Evolutionary conservation across 2,329 filamentous ascomycete species (phyloP).

Genomic region (Ophiosphaerella herpotricha): DNA sequence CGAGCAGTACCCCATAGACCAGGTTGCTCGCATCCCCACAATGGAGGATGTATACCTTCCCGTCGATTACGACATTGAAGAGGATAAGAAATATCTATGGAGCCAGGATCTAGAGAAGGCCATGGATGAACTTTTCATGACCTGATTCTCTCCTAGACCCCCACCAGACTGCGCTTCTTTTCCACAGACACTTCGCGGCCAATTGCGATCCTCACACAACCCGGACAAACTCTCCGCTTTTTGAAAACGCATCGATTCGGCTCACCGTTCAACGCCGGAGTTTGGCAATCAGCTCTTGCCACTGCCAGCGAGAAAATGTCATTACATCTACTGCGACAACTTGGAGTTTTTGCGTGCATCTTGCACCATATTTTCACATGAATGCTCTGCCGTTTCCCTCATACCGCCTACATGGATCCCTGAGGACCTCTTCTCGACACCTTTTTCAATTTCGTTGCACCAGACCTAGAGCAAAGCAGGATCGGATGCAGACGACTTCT

Average conservation of each 20-base stretch:
- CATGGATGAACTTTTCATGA: slow-evolving; percentile 31
- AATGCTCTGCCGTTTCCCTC: too few relatives aligned
- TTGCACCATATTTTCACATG: too few relatives aligned
- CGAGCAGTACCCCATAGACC: slow-evolving; percentile 47
- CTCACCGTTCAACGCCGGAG: neutral
- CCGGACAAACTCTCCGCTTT: neutral
- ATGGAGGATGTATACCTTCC: slow-evolving; percentile 46
- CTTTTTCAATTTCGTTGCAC: too few relatives aligned
- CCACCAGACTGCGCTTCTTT: too few relatives aligned
- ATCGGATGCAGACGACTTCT: too few relatives aligned
- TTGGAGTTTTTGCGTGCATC: too few relatives aligned
- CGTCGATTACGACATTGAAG: slow-evolving; percentile 41
- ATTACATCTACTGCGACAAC: too few relatives aligned
- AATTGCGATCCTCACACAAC: neutral
- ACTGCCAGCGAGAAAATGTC: too few relatives aligned
- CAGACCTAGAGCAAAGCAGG: too few relatives aligned
- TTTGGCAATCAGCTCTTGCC: too few relatives aligned
- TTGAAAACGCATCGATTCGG: slow-evolving; percentile 19
- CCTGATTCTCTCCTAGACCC: neutral
- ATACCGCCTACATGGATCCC: too few relatives aligned
- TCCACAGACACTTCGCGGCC: neutral
- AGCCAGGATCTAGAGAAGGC: slow-evolving; percentile 32
- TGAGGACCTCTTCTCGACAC: too few relatives aligned
- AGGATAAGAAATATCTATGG: slow-evolving; percentile 32
- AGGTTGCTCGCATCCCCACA: slow-evolving; percentile 41